These are phyloP conservation scores for Orbilia oligospora DNA, from an alignment of 2,329 filamentous ascomycete species.

Conservation along the genomic window DNA sequence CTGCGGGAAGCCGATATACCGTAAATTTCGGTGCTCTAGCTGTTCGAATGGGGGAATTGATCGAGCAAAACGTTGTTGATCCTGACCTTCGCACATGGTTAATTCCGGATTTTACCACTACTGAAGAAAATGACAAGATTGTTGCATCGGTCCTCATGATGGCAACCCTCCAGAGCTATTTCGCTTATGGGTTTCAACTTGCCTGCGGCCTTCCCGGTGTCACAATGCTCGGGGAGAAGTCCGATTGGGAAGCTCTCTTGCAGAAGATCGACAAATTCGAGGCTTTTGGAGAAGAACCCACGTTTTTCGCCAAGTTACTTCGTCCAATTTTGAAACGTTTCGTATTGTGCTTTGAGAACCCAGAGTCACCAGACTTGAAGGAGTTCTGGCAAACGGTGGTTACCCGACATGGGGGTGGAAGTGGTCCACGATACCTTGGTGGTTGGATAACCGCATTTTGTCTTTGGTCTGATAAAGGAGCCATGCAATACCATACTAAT, in stretches of 20 bases:
- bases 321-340: conserved; percentile 69
- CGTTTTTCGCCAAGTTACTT: conserved; percentile 67
- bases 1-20: conserved; percentile 59
- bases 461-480: conserved; percentile 68
- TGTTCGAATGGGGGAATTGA: conserved; percentile 66
- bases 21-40: conserved; percentile 66
- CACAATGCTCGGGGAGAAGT: conserved; percentile 70
- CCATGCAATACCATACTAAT: conserved; percentile 53
- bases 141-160: conserved; percentile 71
- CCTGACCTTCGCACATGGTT: conserved; percentile 69
- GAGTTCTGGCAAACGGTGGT: conserved; percentile 68
- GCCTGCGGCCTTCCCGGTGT: conserved; percentile 71
- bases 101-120: conserved; percentile 72
- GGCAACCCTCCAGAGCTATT: conserved; percentile 71
- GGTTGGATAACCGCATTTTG: conserved; percentile 71
- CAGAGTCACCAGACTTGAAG: conserved; percentile 65
- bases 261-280: conserved; percentile 68
- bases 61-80: conserved; percentile 69
- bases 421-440: conserved; percentile 66
- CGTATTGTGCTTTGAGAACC: conserved; percentile 68
- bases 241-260: conserved; percentile 69
- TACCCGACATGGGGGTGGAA: conserved; percentile 65
- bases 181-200: conserved; percentile 65
- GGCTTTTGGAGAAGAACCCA: conserved; percentile 69
- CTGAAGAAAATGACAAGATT: conserved; percentile 68